These are phyloP conservation scores for Lactifluus rugatus DNA, from an alignment of 768 basidiomycete genomes.

Conservation along the genomic window DNA sequence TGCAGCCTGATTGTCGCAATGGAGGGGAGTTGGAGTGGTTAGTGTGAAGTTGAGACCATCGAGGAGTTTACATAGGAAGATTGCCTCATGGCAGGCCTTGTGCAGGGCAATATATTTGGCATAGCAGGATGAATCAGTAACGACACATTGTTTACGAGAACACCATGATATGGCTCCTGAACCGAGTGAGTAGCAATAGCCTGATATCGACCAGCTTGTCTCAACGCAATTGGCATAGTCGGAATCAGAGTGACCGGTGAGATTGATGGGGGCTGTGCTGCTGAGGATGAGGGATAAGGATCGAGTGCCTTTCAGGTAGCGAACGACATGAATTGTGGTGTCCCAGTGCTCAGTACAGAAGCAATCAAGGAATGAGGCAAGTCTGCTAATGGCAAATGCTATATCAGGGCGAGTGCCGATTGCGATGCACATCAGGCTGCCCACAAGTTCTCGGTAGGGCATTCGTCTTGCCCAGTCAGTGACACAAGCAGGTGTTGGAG, in stretches of 20 bases:
- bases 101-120: no score
- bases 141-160: no score
- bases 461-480: no score
- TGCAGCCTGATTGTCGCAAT: no score
- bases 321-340: neutral
- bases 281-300: neutral
- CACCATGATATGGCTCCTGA: neutral
- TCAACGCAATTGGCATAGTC: neutral
- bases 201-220: neutral
- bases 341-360: neutral
- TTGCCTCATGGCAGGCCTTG: no score
- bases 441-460: neutral
- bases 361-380: neutral
- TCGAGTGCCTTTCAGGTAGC: neutral
- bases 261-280: rapidly evolving
- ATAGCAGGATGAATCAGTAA: no score
- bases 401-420: neutral
- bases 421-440: neutral
- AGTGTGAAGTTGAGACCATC: no score
- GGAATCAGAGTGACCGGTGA: neutral
- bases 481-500: no score
- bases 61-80: no score
- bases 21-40: no score
- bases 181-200: neutral
- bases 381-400: neutral